A percentile compares a stretch with the other conserved stretches of the same genome.
These are phyloP conservation scores for Rosa multiflora DNA, from an alignment of 306 rosid genomes.

Conservation along the genomic window DNA sequence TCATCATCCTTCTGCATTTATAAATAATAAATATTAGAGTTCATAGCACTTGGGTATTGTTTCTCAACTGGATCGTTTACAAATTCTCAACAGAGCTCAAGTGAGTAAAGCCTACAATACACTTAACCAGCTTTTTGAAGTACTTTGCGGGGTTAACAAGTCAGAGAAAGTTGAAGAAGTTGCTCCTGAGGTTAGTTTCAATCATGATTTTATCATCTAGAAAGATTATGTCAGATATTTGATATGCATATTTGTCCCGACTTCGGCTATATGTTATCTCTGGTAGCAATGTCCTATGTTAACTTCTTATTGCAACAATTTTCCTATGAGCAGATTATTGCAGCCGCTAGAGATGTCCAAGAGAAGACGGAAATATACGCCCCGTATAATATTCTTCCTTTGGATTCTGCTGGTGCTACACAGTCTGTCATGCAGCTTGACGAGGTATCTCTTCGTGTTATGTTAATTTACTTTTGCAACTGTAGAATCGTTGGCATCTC, in stretches of 20 bases:
- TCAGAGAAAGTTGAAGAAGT: slow-evolving; percentile 97
- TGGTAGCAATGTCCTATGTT: neutral
- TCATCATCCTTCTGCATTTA: neutral
- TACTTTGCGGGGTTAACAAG: slow-evolving; percentile 94
- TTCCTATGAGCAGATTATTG: slow-evolving; percentile 66
- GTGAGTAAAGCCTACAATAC: slow-evolving; percentile 94
- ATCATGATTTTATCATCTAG: slow-evolving; percentile 10
- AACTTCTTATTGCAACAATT: neutral
- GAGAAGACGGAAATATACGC: slow-evolving; percentile 90
- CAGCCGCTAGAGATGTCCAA: slow-evolving; percentile 98
- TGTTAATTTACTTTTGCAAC: slow-evolving; percentile 10
- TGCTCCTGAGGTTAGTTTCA: slow-evolving; percentile 84
- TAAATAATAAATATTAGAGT: neutral
- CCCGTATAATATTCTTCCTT: slow-evolving; percentile 91
- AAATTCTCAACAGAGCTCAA: slow-evolving; percentile 68
- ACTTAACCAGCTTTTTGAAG: slow-evolving; percentile 95
- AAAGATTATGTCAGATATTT: neutral
- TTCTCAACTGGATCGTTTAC: neutral
- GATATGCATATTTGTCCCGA: neutral
- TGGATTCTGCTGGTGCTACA: slow-evolving; percentile 95
- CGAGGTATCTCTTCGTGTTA: slow-evolving; percentile 52
- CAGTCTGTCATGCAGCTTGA: slow-evolving; percentile 96
- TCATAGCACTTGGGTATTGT: neutral
- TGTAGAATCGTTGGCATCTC: slow-evolving; percentile 16
- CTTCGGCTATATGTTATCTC: neutral